A percentile compares a stretch with the other conserved stretches of the same genome.
These are phyloP conservation scores for Beauveria rudraprayagi DNA, from an alignment of 2,329 filamentous ascomycete species.

Conservation along the genomic window DNA sequence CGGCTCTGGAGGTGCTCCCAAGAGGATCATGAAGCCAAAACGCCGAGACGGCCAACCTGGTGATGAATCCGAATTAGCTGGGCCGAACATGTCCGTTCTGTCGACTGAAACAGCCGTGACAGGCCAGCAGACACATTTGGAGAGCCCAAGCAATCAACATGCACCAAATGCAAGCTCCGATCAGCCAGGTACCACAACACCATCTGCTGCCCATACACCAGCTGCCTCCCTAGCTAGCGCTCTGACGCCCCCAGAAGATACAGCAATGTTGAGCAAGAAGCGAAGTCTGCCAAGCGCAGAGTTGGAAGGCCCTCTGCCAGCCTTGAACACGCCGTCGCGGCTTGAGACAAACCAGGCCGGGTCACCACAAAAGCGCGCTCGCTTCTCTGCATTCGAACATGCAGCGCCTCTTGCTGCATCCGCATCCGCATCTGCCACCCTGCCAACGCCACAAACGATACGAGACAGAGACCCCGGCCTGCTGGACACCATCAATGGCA, in stretches of 20 bases:
- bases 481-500: neutral
- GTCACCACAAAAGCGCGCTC: slow-evolving; percentile 9
- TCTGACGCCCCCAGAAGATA: slow-evolving; percentile 49
- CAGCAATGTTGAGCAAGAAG: slow-evolving; percentile 35
- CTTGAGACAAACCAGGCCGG: neutral
- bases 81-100: slow-evolving; percentile 38
- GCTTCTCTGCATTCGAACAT: neutral
- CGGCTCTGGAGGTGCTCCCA: slow-evolving; percentile 51
- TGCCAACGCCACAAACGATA: neutral
- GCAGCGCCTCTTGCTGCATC: neutral
- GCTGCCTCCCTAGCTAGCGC: slow-evolving; percentile 26
- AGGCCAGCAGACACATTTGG: neutral
- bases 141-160: neutral
- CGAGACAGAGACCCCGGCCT: neutral
- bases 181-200: neutral
- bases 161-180: neutral
- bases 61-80: slow-evolving; percentile 41
- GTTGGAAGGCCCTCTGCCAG: slow-evolving; percentile 4
- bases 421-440: neutral
- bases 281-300: slow-evolving; percentile 24
- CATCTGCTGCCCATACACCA: neutral
- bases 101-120: slow-evolving; percentile 19
- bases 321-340: slow-evolving; percentile 1
- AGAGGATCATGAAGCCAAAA: slow-evolving; percentile 49
- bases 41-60: slow-evolving; percentile 38